Evolutionary conservation across 2,329 filamentous ascomycete genomes (phyloP), one percentile per base, ranked within the genome.

Genomic region (Dactylellina parvicollis): DNA sequence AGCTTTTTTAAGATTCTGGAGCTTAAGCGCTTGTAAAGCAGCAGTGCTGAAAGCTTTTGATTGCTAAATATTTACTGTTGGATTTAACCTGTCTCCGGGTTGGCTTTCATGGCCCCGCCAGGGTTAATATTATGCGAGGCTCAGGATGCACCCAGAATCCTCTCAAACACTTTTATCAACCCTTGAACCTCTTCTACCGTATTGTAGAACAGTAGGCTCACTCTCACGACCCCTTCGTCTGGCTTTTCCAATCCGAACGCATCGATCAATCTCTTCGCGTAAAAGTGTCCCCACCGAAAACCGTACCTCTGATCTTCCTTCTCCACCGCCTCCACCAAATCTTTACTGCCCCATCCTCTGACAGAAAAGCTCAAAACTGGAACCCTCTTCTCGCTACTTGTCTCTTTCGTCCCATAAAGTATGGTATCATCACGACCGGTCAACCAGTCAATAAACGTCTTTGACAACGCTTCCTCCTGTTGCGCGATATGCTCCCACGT

Each of bases 401-500:
- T 44, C 36, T 62, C 49, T 14, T 56, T 69, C 1, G 70, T 69
- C 34, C 70, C 70, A 67, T 85, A 85, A 8, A 92, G 82, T 3
- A 83, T 86, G 9, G 88, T 79, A 46, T 87, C 85, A 0, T 81
- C 75, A 4, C 86, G 82, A 0, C 81, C 79, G 18, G 80, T 82
- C 4, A 92, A 80, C 74, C 89, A 91, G 0, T 83, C 80, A 0
- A 92, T 82, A 2, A 92, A 79, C 0, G 84, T 82, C 4, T 79
- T 79, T 76, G 90, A 88, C 1, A 92, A 79, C 24, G 80, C 81
- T 26, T 84, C 83, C 79, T 92, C 90, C 59, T 91, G 88, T 46
- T 80, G 79, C 0, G 83, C 81, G 16, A 90, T 86, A 1, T 78
- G 80, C 0, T 80, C 78, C 87, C 87, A 90, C 0, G 80, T 79